These are phyloP conservation scores for Eimeria necatrix DNA, from an alignment of 169 alveolate species.

Conservation along the genomic window DNA sequence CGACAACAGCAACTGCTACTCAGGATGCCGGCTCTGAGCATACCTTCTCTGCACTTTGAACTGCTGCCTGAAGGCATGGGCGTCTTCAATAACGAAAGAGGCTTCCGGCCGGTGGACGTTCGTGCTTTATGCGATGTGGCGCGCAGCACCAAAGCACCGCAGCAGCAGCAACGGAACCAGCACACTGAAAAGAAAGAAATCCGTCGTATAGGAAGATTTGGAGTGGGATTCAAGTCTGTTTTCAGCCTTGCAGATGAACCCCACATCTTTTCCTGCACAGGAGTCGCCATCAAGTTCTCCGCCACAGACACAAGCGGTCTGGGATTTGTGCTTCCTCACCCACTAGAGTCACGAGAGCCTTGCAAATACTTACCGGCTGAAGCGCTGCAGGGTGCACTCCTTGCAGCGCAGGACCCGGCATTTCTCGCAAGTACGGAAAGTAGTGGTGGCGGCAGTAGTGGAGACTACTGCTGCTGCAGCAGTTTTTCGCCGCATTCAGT, in stretches of 20 bases:
- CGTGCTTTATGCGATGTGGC: slow-evolving; percentile 86
- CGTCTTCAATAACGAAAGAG: slow-evolving; percentile 84
- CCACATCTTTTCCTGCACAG: slow-evolving; percentile 82
- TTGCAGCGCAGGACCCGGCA: slow-evolving; percentile 27
- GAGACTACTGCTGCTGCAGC: slow-evolving; percentile 17
- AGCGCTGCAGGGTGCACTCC: slow-evolving; percentile 23
- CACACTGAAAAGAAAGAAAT: background rate
- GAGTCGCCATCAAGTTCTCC: slow-evolving; percentile 69
- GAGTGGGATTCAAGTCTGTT: slow-evolving; percentile 87
- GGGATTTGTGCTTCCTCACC: slow-evolving; percentile 81
- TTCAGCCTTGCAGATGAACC: slow-evolving; percentile 85
- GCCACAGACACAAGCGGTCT: slow-evolving; percentile 79
- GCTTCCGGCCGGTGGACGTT: slow-evolving; percentile 83
- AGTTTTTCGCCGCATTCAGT: background rate
- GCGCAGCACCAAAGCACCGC: slow-evolving; percentile 82
- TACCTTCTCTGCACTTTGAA: slow-evolving; percentile 82
- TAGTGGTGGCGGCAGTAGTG: slow-evolving; percentile 24
- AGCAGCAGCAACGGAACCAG: slow-evolving; percentile 3
- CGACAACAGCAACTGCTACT: slow-evolving; percentile 10
- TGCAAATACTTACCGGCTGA: slow-evolving; percentile 44
- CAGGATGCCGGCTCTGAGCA: slow-evolving; percentile 1
- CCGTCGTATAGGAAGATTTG: slow-evolving; percentile 84
- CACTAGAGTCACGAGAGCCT: slow-evolving; percentile 16
- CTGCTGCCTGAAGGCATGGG: slow-evolving; percentile 78
- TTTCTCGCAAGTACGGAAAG: too few relatives aligned